Percentiles rank a stretch among this genome's conserved stretches.
phyloP scores from a whole-genome alignment of 2,329 filamentous ascomycete genomes.

The Alternaria postmessia region DNA sequence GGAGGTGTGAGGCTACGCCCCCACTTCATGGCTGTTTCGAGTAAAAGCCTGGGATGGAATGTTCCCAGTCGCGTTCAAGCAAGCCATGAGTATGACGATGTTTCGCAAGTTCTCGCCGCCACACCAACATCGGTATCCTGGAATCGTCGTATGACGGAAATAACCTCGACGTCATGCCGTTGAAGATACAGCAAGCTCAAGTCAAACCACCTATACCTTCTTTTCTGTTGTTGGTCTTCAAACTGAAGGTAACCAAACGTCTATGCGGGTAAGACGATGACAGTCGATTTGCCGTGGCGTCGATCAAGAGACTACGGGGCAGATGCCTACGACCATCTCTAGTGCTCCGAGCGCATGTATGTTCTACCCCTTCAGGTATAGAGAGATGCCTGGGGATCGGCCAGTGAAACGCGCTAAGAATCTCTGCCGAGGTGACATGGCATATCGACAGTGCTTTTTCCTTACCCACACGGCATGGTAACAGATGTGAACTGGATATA shows the following conservation, averaged over 20 bases:
- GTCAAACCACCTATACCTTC: not conserved
- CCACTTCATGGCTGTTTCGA: not conserved
- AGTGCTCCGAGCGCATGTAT: not conserved
- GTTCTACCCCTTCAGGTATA: not conserved
- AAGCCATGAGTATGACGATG: not conserved
- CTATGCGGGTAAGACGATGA: not conserved
- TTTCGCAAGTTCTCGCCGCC: not conserved
- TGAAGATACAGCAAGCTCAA: not conserved
- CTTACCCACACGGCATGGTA: not conserved
- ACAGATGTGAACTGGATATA: not conserved
- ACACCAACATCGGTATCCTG: not conserved
- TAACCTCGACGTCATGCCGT: not conserved
- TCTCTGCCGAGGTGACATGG: slow-evolving; percentile 1
- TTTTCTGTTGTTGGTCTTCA: not conserved
- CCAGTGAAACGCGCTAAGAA: slow-evolving; percentile 1
- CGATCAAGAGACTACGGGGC: not conserved
- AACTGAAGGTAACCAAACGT: not conserved
- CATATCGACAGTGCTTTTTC: not conserved
- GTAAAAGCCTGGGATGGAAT: not conserved
- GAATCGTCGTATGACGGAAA: not conserved
- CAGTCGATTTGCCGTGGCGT: not conserved
- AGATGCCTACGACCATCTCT: not conserved
- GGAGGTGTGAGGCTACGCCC: not conserved
- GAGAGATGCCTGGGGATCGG: not conserved
- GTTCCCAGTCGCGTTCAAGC: not conserved